Base-by-base conservation (phyloP, 208 protist species). In the Leishmania tropica region DNA sequence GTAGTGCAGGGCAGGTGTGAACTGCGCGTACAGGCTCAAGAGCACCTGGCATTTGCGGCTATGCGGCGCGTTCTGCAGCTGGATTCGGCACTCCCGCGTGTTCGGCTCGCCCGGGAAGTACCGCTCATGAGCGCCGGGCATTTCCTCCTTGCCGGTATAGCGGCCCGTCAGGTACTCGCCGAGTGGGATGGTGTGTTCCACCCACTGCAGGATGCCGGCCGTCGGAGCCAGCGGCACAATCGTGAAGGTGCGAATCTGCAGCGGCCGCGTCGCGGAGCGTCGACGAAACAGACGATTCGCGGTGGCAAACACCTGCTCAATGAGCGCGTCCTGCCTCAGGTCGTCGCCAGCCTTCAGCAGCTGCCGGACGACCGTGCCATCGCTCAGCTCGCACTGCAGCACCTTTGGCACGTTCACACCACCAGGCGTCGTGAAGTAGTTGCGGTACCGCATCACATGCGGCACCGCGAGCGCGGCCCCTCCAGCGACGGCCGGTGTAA, bases 351-450 rank as follows among this genome's bases (percentile, higher is more conserved):
- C 81, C 78, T 98, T 98, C 31, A 98, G 83, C 4, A 98, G 87
- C 83, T 99, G 97, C 71, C 86, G 90, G 56, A 98, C 94, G 37
- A 83, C 47, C 11, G 65, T 62, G 6, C 98, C 98, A 81, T 99
- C 92, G 60, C 84, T 91, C 51, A 97, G 88, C 13, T 89, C 85
- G 76, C 97, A 99, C 40, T 70, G 60, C 15, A 99, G 79, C 13
- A 96, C 87, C 84, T 99, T 99, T 2, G 99, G 98, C n/a, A 96
- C 75, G 79, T 99, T 99, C 53, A 99, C 91, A n/a, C 99, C 99
- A 15, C 98, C 98, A 13, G 95, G 90, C 0, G 95, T 88, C 2
- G 78, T 92, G 88, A 96, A 99, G 51, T 40, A 81, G 2, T 79
- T 48, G 21, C 84, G 77, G 81, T 98, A 99, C 15, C 73, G 68